A percentile compares a stretch with the other conserved stretches of the same genome.
phyloP scores from a whole-genome alignment of 306 rosid genomes.

The Quercus bicolor region DNA sequence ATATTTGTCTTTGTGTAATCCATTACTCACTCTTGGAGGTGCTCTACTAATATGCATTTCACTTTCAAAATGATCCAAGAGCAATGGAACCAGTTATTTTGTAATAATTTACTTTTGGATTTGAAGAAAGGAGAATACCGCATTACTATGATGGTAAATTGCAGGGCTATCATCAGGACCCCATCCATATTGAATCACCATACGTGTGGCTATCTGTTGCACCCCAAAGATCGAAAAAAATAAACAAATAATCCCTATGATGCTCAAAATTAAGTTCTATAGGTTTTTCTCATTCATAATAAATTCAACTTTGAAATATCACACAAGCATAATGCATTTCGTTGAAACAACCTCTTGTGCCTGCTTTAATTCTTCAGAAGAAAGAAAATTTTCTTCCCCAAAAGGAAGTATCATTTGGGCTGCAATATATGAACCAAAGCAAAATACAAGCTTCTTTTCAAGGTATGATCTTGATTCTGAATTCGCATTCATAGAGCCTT shows the following conservation, averaged over 20 bases:
- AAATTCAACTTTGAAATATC: slow-evolving; percentile 3
- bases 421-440: slow-evolving; percentile 87
- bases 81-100: slow-evolving; percentile 1
- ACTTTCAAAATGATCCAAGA: slow-evolving; percentile 7
- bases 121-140: slow-evolving; percentile 59
- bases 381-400: slow-evolving; percentile 89
- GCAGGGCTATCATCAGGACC: slow-evolving; percentile 99
- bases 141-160: slow-evolving; percentile 67
- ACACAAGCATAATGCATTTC: slow-evolving; percentile 16
- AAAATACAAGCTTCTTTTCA: slow-evolving; percentile 94
- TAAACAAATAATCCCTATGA: slow-evolving; percentile 1
- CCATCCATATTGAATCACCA: slow-evolving; percentile 99
- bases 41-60: not conserved
- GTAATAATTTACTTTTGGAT: slow-evolving; percentile 11
- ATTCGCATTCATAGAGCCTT: slow-evolving; percentile 61
- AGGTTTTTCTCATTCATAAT: slow-evolving; percentile 8
- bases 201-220: slow-evolving; percentile 87
- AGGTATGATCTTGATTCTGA: slow-evolving; percentile 92
- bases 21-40: not conserved
- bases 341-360: slow-evolving; percentile 82
- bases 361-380: slow-evolving; percentile 71
- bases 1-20: not conserved
- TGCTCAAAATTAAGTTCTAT: slow-evolving; percentile 1
- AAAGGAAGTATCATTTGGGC: slow-evolving; percentile 93
- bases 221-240: slow-evolving; percentile 6